Evolutionary conservation across 306 rosid species (phyloP), one percentile per base, ranked within the genome.

Genomic region (Psophocarpus tetragonolobus): DNA sequence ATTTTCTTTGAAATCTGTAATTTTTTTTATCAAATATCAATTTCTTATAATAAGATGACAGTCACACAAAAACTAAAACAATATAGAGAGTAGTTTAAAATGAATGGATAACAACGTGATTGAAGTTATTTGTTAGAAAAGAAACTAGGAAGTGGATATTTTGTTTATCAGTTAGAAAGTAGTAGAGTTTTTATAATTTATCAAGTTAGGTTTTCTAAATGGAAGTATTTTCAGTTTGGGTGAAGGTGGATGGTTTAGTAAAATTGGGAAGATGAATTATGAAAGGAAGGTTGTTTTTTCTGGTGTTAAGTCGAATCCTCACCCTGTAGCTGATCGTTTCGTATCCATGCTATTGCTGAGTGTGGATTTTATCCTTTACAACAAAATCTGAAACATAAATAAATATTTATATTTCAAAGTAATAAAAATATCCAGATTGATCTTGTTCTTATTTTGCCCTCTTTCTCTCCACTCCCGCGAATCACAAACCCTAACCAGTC

Each of bases 401-500:
- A 72, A 38, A 17, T 1, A 57, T 11, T 10, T 51, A 39, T 64
- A 79, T 64, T 18, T 21, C 20, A 8, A 33, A 83, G 21, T 5
- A 58, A n/a, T 47, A 63, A 6, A 64, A 18, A 11, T n/a, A 41
- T 5, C 8, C 2, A 9, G 18, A 24, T 58, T 30, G 63, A 69
- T 71, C 64, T 42, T 14, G 24, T 18, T 83, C 56, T 53, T 35
- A 8, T 11, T 39, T 20, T 6, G 21, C 58, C 7, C 17, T 48
- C 1, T 66, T 15, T 48, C 44, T 61, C 10, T 20, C 26, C 41
- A 24, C 66, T 51, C 23, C 30, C 47, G 26, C 23, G 63, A 73
- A 42, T 64, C 79, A 56, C 54, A 82, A 84, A 80, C 83, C 88
- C 85, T 77, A 74, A 85, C 20, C 20, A 3, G 20, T 3, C 11